Base-by-base conservation (phyloP, 345 rosid genomes). In the Rubroshorea leprosula region DNA sequence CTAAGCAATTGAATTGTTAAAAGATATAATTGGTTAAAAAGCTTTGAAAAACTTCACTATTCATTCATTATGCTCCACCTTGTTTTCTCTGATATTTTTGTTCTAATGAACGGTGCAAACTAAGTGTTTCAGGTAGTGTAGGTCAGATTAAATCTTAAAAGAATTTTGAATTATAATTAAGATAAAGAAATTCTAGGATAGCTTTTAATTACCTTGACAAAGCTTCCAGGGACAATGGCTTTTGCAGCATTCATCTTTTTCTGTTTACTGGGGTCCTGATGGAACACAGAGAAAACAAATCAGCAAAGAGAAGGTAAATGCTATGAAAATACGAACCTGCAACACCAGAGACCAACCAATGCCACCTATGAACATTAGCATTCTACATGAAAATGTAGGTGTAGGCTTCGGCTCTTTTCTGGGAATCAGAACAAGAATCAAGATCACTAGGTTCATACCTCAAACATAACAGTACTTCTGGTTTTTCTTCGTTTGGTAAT, bases 401-500 rank as follows among this genome's bases (percentile, higher is more conserved):
- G 26, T 25, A 58, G 19, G 38, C 17, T 19, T 57, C 25, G 23
- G 21, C 12, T 35, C 7, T 10, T 35, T 1, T 35, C 41, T n/a
- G n/a, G n/a, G n/a, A 35, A 35, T 13, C 41, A 35, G 1, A 41
- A n/a, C 15, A 54, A 54, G 20, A 16, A 25, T n/a, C n/a, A 17
- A 43, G 21, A 58, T 17, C 54, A 24, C 11, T 13, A 29, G 63
- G 57, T 52, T 45, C 65, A 53, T 73, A 86, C 95, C 90, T 87
- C 95, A 68, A 84, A 84, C 87, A 87, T 75, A 63, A 78, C 81
- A 3, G 90, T 72, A 68, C 81, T 77, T 64, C 48, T 81, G 35
- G 86, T 79, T 68, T 80, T 89, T 73, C 79, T 87, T 47, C 85
- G 78, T 69, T 85, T 87, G 35, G 88, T 78, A 48, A 79, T 60